Base-by-base conservation (phyloP, 169 alveolate species). In the Toxoplasma gondii region DNA sequence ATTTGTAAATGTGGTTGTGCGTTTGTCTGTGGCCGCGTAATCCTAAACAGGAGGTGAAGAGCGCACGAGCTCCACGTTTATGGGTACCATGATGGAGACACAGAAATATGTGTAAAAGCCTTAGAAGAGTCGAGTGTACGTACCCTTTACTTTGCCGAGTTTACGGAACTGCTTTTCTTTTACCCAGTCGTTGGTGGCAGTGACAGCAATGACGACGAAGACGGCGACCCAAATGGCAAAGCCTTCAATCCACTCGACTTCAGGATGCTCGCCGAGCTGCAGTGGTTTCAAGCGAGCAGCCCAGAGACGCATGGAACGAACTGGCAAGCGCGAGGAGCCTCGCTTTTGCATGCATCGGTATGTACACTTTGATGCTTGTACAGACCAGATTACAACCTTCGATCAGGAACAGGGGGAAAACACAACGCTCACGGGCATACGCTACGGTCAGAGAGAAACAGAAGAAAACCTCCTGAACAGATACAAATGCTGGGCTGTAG, bases 171-270 rank as follows among this genome's bases (percentile, higher is more conserved):
- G 96, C 69, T 95, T 95, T 86, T 98, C 99, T 95, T 98, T 98
- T 87, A 94, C 81, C 93, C 96, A 97, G 93, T 98, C 98, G 90
- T 97, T 97, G 58, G 94, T 92, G 24, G 99, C 97, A 39, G 98
- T 96, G 86, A 98, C 98, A 67, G 96, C 88, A 41, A 97, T 97
- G 53, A 98, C 98, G 44, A 98, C 97, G 53, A 97, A 38, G 58
- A 98, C 98, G 36, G 99, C 99, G 38, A 98, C 94, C 80, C 97
- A 93, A 49, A 98, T 98, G 34, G 99, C 98, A 88, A 97, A 92
- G 45, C 99, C 99, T 94, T 98, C 99, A 53, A 98, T 96, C 99
- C 99, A 98, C 84, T 98, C 99, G 41, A 93, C 96, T 58, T 92
- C 94, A 36, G 96, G 96, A 31, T 93, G 78, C 19, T 94, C 96